Evolutionary conservation across 2,329 filamentous ascomycete species (phyloP), one percentile per base, ranked within the genome.

Genomic region (Colletotrichum siamense): DNA sequence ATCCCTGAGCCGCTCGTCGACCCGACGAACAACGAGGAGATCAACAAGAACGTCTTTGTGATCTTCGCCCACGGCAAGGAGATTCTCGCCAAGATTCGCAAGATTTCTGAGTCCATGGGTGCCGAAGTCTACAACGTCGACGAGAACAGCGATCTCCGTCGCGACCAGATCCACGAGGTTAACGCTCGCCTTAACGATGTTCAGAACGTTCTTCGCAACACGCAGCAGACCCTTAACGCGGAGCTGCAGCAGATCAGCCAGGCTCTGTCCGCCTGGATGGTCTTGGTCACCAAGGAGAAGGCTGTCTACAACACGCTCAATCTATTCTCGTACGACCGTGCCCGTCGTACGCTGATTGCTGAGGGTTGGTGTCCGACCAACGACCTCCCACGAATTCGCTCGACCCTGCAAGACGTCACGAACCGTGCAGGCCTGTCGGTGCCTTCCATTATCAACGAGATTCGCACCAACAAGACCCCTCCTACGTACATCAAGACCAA

Each of bases 11-110:
- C 95, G 49, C 94, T 99, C 80, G 90, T 98, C 84, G 95, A 99
- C 85, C 96, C 97, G 18, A 91, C 94, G 83, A 98, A 92, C 87
- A 98, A 99, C 84, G 96, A 99, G 87, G 90, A 95, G 79, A 91
- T 98, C 81, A 93, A 94, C 89, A 99, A 99, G 92, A 99, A 98
- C 81, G 97, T 99, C 72, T 99, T 99, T 82, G 96, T 99, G 82
- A 99, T 99, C 85, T 99, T 99, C 81, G 97, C 97, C 15, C 97
- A 99, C 82, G 97, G 97, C 83, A 98, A 98, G 87, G 96, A 99
- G 86, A 98, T 99, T 80, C 93, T 99, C 81, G 95, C 96, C 82
- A 99, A 99, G 92, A 99, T 99, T 83, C 93, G 97, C 83, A 99
- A 98, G 91, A 99, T 99, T 77, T 99, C 96, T 2, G 97, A 99